Conservation (phyloP, 352 stramenopile species). For the Globisporangium solare region DNA sequence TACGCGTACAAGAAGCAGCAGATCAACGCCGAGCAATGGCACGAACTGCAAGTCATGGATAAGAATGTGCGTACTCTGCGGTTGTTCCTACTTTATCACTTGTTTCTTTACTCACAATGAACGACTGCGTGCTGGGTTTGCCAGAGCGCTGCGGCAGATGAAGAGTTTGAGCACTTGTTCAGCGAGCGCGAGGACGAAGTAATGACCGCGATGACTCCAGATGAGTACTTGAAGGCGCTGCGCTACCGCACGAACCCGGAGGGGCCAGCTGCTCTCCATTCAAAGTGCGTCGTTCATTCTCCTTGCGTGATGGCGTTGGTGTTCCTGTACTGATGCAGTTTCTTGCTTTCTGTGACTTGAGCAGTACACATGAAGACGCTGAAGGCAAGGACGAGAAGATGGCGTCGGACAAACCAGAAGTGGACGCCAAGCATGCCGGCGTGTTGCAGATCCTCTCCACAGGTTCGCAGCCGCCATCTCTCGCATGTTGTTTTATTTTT, state of each 20-base stretch:
- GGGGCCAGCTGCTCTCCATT: conserved; percentile 13
- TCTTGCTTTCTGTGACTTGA: not conserved
- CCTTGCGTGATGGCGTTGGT: not conserved
- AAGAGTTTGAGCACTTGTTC: conserved; percentile 83
- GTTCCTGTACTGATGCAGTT: not conserved
- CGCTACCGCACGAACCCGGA: conserved; percentile 52
- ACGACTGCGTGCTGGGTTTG: not conserved
- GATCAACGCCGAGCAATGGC: conserved; percentile 76
- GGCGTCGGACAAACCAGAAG: conserved; percentile 11
- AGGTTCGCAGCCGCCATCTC: conserved; percentile 3
- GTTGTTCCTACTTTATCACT: not conserved
- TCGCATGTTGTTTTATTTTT: not conserved
- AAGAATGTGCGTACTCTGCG: conserved; percentile 40
- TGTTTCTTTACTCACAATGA: not conserved
- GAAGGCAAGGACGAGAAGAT: conserved; percentile 44
- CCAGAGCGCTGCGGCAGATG: conserved; percentile 29
- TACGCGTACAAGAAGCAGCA: conserved; percentile 83
- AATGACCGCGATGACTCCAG: conserved; percentile 54
- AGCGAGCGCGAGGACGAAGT: conserved; percentile 79
- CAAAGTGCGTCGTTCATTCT: conserved; percentile 22
- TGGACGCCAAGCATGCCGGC: conserved; percentile 27
- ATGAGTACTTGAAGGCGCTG: conserved; percentile 71
- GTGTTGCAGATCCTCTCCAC: conserved; percentile 25
- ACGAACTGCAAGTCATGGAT: conserved; percentile 64
- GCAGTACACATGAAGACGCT: conserved; percentile 22